These are phyloP conservation scores for Trichoderma atroviride DNA, from an alignment of 2,329 filamentous ascomycete genomes.

Conservation along the genomic window DNA sequence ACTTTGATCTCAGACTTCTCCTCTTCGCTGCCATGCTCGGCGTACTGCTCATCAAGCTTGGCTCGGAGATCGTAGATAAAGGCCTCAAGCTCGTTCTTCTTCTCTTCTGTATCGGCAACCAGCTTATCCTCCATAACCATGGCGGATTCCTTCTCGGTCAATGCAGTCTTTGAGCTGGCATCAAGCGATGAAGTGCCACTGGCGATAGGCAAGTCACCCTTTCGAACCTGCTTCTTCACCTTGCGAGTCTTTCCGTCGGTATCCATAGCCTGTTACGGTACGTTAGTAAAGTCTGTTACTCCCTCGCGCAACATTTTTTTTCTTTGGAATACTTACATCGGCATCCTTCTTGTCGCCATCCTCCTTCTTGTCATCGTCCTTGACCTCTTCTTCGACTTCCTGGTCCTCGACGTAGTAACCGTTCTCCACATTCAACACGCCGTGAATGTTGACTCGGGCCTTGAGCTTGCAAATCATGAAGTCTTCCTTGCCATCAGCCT, in stretches of 20 bases:
- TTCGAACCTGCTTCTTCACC: conserved; percentile 99
- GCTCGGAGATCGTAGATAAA: conserved; percentile 96
- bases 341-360: conserved; percentile 65
- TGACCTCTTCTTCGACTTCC: conserved; percentile 91
- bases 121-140: conserved; percentile 99
- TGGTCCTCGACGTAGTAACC: conserved; percentile 98
- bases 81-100: conserved; percentile 99
- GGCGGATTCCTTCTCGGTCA: conserved; percentile 77
- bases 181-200: conserved; percentile 83
- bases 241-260: conserved; percentile 83
- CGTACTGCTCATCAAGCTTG: conserved; percentile 90
- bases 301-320: no score
- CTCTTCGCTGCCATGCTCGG: conserved; percentile 85
- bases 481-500: conserved; percentile 89
- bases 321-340: conserved; percentile 62
- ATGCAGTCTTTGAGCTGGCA: conserved; percentile 62
- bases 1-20: conserved; percentile 86
- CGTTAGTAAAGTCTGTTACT: conserved; percentile 33
- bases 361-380: conserved; percentile 75
- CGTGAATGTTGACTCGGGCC: conserved; percentile 94
- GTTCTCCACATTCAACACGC: conserved; percentile 92
- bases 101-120: conserved; percentile 95
- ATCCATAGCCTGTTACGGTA: conserved; percentile 71
- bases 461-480: conserved; percentile 99
- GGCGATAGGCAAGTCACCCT: conserved; percentile 89